Conservation (phyloP, 1,139 yeast genomes). For the Hansenula lynferdii region DNA sequence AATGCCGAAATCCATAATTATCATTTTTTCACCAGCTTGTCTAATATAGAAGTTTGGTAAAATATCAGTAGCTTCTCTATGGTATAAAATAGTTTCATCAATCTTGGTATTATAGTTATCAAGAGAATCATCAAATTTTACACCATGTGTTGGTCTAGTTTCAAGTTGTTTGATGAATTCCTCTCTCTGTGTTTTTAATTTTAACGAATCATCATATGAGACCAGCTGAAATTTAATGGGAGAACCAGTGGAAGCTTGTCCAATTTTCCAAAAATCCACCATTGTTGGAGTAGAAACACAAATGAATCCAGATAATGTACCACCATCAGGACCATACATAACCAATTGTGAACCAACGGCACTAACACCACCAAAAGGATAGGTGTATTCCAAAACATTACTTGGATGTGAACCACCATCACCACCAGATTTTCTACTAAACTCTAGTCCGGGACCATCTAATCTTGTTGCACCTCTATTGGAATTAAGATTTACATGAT, state of each 20-base stretch:
- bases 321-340: constrained; percentile 33
- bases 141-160: constrained; percentile 14
- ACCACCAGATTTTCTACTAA: constrained; percentile 28
- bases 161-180: constrained; percentile 20
- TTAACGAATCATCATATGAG: constrained; percentile 26
- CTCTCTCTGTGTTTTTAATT: constrained; percentile 21
- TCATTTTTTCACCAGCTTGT: constrained; percentile 33
- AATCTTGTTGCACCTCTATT: constrained; percentile 33
- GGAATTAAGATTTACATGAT: constrained; percentile 31
- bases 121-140: constrained; percentile 19
- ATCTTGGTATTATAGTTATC: constrained; percentile 17
- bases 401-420: constrained; percentile 37
- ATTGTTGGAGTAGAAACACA: constrained; percentile 29
- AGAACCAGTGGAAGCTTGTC: constrained; percentile 30
- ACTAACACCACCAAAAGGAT: constrained; percentile 31
- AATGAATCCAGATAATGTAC: constrained; percentile 32
- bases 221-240: constrained; percentile 25
- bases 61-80: constrained; percentile 8
- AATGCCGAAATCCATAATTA: constrained; percentile 29
- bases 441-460: constrained; percentile 31
- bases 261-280: constrained; percentile 34
- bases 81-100: constrained; percentile 18
- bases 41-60: constrained; percentile 26
- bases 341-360: constrained; percentile 30
- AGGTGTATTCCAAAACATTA: constrained; percentile 32